phyloP scores from a whole-genome alignment of 1,284 basidiomycete genomes.

The Cryptococcus sp. region DNA sequence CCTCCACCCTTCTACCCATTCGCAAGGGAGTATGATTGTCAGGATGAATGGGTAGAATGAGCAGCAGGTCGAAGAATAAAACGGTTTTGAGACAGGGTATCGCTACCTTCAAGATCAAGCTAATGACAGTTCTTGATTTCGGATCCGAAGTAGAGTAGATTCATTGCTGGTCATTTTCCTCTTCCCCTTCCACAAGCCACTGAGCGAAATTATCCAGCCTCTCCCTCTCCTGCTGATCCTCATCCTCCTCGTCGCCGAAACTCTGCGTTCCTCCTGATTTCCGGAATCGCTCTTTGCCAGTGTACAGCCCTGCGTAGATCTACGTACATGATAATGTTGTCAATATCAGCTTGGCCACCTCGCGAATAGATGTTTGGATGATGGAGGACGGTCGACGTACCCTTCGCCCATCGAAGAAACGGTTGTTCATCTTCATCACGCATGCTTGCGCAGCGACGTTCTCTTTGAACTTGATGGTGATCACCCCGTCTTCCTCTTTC shows the following conservation, averaged over 20 bases:
- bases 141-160: too few species aligned
- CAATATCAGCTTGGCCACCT: too few species aligned
- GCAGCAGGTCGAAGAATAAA: too few species aligned
- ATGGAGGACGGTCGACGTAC: conserved; percentile 24
- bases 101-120: too few species aligned
- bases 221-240: conserved; percentile 68
- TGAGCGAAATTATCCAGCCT: conserved; percentile 82
- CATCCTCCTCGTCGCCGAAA: conserved; percentile 55
- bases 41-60: too few species aligned
- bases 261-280: conserved; percentile 61
- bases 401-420: conserved; percentile 81
- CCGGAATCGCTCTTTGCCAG: conserved; percentile 77
- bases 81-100: too few species aligned
- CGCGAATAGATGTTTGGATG: background rate
- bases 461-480: conserved; percentile 94
- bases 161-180: conserved; percentile 22
- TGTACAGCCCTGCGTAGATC: conserved; percentile 77
- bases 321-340: conserved; percentile 38
- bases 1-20: too few species aligned
- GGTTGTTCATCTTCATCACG: conserved; percentile 91
- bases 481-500: conserved; percentile 91
- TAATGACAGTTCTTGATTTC: too few species aligned
- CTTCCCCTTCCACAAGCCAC: conserved; percentile 64
- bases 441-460: conserved; percentile 85
- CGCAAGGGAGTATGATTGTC: too few species aligned